These are phyloP conservation scores for Blastobotrys peoriensis DNA, from an alignment of 805 yeast species.

Conservation along the genomic window DNA sequence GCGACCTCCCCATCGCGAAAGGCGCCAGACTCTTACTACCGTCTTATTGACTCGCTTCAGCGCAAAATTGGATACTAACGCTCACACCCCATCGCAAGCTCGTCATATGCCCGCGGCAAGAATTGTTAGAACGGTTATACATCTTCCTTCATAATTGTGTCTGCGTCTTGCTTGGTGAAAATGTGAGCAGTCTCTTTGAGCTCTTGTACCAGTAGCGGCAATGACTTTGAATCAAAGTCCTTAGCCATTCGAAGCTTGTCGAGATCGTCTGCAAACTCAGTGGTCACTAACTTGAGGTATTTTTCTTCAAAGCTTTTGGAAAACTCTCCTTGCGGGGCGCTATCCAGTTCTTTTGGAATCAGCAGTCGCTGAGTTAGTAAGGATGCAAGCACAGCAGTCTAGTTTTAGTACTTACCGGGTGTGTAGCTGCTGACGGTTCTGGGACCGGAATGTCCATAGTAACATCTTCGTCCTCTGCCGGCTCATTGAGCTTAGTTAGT, in stretches of 20 bases:
- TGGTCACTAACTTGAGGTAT: slow-evolving; percentile 40
- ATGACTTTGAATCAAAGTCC: slow-evolving; percentile 33
- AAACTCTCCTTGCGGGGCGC: slow-evolving; percentile 7
- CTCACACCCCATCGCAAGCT: too few species aligned
- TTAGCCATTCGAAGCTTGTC: slow-evolving; percentile 38
- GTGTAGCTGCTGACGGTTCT: slow-evolving; percentile 17
- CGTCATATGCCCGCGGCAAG: too few species aligned
- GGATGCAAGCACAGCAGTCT: too few species aligned
- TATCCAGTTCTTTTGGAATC: background rate
- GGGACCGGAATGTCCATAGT: slow-evolving; percentile 5
- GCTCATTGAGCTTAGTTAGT: too few species aligned
- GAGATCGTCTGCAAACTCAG: slow-evolving; percentile 42
- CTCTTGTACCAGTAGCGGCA: slow-evolving; percentile 30
- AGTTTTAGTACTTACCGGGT: background rate
- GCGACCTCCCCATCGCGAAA: slow-evolving; percentile 4
- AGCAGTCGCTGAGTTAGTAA: background rate
- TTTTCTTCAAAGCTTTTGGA: slow-evolving; percentile 25
- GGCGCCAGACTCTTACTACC: slow-evolving; percentile 13
- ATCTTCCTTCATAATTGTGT: background rate
- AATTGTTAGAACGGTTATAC: too few species aligned
- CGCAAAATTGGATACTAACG: slow-evolving; percentile 16
- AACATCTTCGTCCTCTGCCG: background rate
- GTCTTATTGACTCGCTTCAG: slow-evolving; percentile 19
- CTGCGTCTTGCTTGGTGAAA: slow-evolving; percentile 29
- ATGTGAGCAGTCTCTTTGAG: slow-evolving; percentile 34